Evolutionary conservation across 805 yeast genomes (phyloP).

Genomic region (Saturnispora sanitii): DNA sequence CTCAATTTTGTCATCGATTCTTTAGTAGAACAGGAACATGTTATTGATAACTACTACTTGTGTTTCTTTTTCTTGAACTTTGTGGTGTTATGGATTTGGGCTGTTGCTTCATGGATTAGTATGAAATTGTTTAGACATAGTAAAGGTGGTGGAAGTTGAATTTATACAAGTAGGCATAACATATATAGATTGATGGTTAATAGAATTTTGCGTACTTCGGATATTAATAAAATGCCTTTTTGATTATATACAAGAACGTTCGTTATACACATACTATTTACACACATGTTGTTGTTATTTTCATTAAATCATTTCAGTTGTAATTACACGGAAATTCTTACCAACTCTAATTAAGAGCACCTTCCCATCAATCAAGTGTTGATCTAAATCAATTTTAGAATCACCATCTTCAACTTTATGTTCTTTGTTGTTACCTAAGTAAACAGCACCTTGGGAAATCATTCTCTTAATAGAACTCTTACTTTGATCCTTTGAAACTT

Average conservation of each 20-base stretch:
- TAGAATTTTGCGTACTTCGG: no score
- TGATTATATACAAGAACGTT: neutral
- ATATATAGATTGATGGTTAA: neutral
- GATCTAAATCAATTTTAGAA: conserved; percentile 34
- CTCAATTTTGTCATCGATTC: conserved; percentile 7
- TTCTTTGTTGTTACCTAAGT: conserved; percentile 48
- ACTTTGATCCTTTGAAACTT: conserved; percentile 36
- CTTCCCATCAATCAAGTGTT: conserved; percentile 46
- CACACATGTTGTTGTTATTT: neutral
- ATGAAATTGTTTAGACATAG: conserved; percentile 74
- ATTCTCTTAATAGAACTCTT: conserved; percentile 33
- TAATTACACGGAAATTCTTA: conserved; percentile 52
- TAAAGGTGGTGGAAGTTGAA: conserved; percentile 42
- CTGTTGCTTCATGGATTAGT: conserved; percentile 67
- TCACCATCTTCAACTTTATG: conserved; percentile 40
- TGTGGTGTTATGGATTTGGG: conserved; percentile 53
- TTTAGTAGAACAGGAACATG: conserved; percentile 6
- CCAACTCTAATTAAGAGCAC: conserved; percentile 66
- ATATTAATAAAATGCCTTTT: no score
- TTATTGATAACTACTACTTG: conserved; percentile 24
- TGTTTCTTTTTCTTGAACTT: conserved; percentile 25
- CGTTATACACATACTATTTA: neutral
- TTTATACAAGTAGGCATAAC: conserved; percentile 1
- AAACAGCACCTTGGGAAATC: conserved; percentile 63
- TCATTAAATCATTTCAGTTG: conserved; percentile 23